These are phyloP conservation scores for Przewalskia tangutica DNA, from an alignment of 257 asterid species.

Conservation along the genomic window DNA sequence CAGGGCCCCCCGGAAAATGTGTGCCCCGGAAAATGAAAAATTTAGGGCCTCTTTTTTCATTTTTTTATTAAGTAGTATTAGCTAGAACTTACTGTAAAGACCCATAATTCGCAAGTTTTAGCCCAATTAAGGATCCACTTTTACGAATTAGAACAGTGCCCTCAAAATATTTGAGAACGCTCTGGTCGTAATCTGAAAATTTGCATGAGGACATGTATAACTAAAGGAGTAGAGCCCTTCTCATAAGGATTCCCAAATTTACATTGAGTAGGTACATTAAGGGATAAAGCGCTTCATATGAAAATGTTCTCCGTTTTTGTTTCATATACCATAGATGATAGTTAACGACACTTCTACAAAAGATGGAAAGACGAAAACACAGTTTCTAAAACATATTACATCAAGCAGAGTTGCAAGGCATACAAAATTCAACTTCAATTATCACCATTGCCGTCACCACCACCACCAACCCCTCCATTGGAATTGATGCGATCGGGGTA, in stretches of 20 bases:
- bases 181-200: not conserved
- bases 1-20: too few species aligned
- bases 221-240: not conserved
- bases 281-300: not conserved
- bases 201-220: not conserved
- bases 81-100: too few species aligned
- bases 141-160: too few species aligned
- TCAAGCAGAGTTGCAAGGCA: not conserved
- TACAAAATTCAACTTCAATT: constrained; percentile 9
- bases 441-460: constrained; percentile 9
- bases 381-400: not conserved
- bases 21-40: too few species aligned
- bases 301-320: not conserved
- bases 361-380: not conserved
- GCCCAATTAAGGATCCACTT: too few species aligned
- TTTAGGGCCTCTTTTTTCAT: too few species aligned
- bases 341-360: not conserved
- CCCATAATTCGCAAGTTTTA: too few species aligned
- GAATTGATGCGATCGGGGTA: constrained; percentile 22
- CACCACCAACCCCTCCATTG: not conserved
- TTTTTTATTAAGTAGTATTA: too few species aligned
- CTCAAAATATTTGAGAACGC: too few species aligned
- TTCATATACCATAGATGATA: not conserved
- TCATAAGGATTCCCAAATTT: not conserved
- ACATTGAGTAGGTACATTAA: not conserved